Evolutionary conservation across 148 eudicot species (phyloP), one percentile per base, ranked within the genome.

Genomic region (Cornus suecica): DNA sequence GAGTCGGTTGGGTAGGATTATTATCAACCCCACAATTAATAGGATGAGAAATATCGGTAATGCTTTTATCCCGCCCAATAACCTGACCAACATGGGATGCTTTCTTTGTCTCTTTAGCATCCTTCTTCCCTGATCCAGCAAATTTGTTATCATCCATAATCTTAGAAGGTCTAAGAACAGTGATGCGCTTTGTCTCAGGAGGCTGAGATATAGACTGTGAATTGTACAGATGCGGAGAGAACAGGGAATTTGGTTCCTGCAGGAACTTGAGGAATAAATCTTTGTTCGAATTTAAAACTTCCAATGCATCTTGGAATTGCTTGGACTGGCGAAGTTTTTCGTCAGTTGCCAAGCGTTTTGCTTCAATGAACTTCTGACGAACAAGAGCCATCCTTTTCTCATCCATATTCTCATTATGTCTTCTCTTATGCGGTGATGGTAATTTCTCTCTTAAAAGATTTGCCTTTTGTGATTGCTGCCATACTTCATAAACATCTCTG

Each of bases 101-200:
- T 75, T 81, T 88, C 76, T 80, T 86, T 62, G 69, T 80, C 73
- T 83, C 84, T 78, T 85, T 79, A 66, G 81, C 86, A 73, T 69
- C 56, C 51, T 76, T 80, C 76, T 71, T 82, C 37, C 79, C 76
- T 64, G 82, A 68, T 34, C 67, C 82, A 66, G 79, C 65, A 76
- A 78, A 73, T 71, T 79, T 80, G n/a, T 82, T 78, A 75, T 79
- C 73, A 29, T 76, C 81, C 70, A 88, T 68, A 76, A 87, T 69
- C 78, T 93, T 93, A 30, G 97, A 88, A 73, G 99, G 99, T 86
- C 81, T 88, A 66, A 96, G 98, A 75, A 96, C 86, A 26, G 99
- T 93, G 73, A 96, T 96, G 29, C 97, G 86, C 81, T 91, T 96
- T 51, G 97, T 87, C 81, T 90, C 94, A 23, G 87, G 80, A 66